Evolutionary conservation across 129 eudicot species (phyloP).

Genomic region (Pulicaria dysenterica): DNA sequence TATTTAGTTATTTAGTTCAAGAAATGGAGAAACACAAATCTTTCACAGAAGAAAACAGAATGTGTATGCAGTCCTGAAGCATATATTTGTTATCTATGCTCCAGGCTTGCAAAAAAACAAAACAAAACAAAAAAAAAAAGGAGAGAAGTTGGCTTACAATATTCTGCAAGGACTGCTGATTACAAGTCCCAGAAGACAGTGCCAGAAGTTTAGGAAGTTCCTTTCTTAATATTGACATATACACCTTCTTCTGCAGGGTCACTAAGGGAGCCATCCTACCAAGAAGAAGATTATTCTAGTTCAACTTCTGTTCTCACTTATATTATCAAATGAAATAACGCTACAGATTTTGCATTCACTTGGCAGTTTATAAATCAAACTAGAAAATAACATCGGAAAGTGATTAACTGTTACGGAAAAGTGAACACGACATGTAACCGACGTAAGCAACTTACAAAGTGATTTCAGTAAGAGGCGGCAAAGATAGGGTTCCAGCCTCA

Average conservation of each 20-base stretch:
- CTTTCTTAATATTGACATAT: constrained; percentile 81
- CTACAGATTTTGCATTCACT: constrained; percentile 6
- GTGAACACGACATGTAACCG: neutral
- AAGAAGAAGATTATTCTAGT: constrained; percentile 2
- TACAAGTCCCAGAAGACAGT: constrained; percentile 75
- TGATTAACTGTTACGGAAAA: neutral
- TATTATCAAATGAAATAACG: neutral
- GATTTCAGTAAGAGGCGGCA: constrained; percentile 97
- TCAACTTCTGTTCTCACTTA: neutral
- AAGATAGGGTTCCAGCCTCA: constrained; percentile 69
- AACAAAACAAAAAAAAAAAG: neutral
- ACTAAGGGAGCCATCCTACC: constrained; percentile 83
- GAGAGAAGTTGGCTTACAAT: constrained; percentile 55
- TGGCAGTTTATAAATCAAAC: neutral
- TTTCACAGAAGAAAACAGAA: constrained; percentile 6
- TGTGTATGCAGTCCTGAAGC: neutral
- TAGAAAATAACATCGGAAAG: constrained; percentile 5
- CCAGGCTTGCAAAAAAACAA: neutral
- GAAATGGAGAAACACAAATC: constrained; percentile 10
- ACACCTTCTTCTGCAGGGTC: constrained; percentile 82
- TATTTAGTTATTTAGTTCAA: neutral
- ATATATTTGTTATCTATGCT: neutral
- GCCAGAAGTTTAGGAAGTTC: constrained; percentile 85
- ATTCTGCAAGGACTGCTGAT: constrained; percentile 77
- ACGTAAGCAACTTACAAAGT: constrained; percentile 67